These are phyloP conservation scores for Pichia occidentalis DNA, from an alignment of 805 yeast genomes.

Conservation along the genomic window DNA sequence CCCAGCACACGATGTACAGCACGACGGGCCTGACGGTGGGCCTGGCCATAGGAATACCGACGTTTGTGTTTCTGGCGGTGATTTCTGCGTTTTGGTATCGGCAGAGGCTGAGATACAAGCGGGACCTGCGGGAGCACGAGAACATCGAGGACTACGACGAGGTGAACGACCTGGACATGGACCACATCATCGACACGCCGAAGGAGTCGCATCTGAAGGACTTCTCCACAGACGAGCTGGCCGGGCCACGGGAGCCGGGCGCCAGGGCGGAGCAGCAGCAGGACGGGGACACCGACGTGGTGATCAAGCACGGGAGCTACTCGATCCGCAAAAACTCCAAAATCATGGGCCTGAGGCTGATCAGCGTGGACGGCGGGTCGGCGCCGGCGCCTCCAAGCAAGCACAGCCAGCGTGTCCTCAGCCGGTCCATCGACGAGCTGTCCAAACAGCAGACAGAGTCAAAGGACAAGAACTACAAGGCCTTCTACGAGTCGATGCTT, in stretches of 20 bases:
- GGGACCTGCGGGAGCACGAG: constrained; percentile 32
- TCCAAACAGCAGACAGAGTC: constrained; percentile 8
- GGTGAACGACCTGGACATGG: constrained; percentile 33
- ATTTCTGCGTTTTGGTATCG: constrained; percentile 33
- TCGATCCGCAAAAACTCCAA: constrained; percentile 21
- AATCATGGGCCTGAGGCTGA: constrained; percentile 23
- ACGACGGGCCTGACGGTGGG: constrained; percentile 39
- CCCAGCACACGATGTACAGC: constrained; percentile 5
- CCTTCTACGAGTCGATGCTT: constrained; percentile 28
- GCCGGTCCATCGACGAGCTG: constrained; percentile 3
- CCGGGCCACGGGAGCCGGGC: no score
- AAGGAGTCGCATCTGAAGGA: not conserved
- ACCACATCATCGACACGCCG: constrained; percentile 20
- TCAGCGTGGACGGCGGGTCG: constrained; percentile 6
- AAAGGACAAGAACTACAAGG: constrained; percentile 13
- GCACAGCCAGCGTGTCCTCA: not conserved
- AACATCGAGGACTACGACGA: constrained; percentile 31
- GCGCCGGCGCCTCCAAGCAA: not conserved
- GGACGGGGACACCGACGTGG: not conserved
- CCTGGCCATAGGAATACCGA: constrained; percentile 47
- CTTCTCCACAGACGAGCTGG: constrained; percentile 3
- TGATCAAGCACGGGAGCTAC: constrained; percentile 9
- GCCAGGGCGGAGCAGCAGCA: not conserved
- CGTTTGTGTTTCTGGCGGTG: constrained; percentile 33
- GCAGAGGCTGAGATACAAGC: constrained; percentile 31